Base-by-base conservation (phyloP, 768 basidiomycete species). In the Terana coerulea region DNA sequence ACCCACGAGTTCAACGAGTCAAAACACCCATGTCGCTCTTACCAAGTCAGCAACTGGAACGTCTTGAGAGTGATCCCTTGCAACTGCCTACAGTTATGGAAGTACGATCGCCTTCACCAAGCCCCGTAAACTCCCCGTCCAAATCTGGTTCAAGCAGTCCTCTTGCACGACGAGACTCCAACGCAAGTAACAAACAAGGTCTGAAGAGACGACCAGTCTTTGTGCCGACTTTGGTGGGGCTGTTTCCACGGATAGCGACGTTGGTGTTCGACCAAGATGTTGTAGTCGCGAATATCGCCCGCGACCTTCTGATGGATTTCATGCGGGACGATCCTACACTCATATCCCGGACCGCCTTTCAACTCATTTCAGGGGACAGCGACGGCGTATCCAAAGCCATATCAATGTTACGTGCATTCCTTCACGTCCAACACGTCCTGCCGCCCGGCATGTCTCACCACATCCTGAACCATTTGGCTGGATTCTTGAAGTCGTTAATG, bases 251-350 rank as follows among this genome's bases (percentile, higher is more conserved):
- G 4, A 67, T 91, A 24, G 74, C 79, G 3, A 61, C 67, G 0
- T 64, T 88, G 54, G 72, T 78, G 4, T 74, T 72, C 36, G 84
- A 88, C 58, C 47, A 68, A 26, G 75, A 82, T 61, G 70, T 80
- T 53, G 59, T 65, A 3, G 74, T 89, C 24, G 77, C 84, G 10
- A 75, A 71, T 25, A 71, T 78, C 3, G 81, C 88, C 19, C 76
- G 81, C 36, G 73, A 73, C 24, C 69, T 78, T 4, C 60, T 89
- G 35, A 57, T 86, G 14, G 83, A 87, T 52, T 65, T 85, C 41
- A 83, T 90, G 80, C 77, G 87, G 19, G 85, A 88, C 59, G 88
- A 91, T 58, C 83, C 88, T 4, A 73, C 73, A 14, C 69, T 88
- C n/a, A 68, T 90, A 25, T 72, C 78, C 11, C 77, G 86, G 9